Base-by-base conservation (phyloP, 83 land plant species). In the Thuja plicata region DNA sequence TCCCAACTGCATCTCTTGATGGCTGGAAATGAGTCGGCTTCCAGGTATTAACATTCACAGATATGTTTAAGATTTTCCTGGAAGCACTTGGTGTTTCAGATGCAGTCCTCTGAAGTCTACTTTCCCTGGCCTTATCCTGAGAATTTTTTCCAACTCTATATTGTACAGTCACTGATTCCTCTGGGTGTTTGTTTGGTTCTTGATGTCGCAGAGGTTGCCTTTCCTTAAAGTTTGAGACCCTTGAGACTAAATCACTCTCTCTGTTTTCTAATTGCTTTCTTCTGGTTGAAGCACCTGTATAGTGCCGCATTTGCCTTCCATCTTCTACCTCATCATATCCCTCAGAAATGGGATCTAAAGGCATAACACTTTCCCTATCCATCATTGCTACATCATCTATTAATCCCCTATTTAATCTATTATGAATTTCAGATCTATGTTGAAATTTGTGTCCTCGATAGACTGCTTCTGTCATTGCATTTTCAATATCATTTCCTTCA, bases 31-130 rank as follows among this genome's bases (percentile, higher is more conserved):
- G 84, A 48, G 93, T 90, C 45, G 94, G 91, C 87, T 92, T 94
- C 97, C 95, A 93, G 4, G 94, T 94, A 87, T 96, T 93, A 15
- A 93, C 94, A 91, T 93, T 92, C 8, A 91, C 96, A 90, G 96
- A 93, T 41, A 94, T 93, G 50, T 93, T 93, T 12, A 90, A 89
- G 77, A 94, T 91, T 88, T 96, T 92, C 50, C 77, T 87, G 16
- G 92, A 89, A 21, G 91, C 5, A 40, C 89, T 89, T 35, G 90
- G 32, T 34, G 81, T 86, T 40, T 89, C 55, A 81, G 88, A 62
- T 88, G 95, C 52, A 40, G 55, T 82, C 85, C 89, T 91, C 86
- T 91, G 93, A 30, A 73, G 77, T 82, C 90, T 87, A 40, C 87
- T 17, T 86, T 84, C 88, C 41, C 71, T 91, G 41, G 40, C 40